phyloP scores from a whole-genome alignment of 345 rosid genomes.

The Rubroshorea leprosula region DNA sequence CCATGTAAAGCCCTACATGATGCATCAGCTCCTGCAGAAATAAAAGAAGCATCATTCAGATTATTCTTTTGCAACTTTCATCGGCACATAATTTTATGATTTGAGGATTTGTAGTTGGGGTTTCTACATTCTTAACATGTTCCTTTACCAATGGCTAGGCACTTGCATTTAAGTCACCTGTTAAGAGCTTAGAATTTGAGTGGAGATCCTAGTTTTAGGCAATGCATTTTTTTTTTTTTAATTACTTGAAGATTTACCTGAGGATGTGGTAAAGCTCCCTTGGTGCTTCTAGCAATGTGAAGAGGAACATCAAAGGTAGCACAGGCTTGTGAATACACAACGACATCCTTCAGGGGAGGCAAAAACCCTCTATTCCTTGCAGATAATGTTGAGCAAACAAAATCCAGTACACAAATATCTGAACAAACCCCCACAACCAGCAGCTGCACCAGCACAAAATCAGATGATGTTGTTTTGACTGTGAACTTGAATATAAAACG shows the following conservation, averaged over 20 bases:
- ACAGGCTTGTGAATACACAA: constrained; percentile 44
- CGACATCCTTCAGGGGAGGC: constrained; percentile 43
- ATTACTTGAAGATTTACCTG: no score
- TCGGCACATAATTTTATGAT: neutral
- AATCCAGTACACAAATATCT: constrained; percentile 60
- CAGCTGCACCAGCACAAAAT: constrained; percentile 29
- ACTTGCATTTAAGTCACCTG: no score
- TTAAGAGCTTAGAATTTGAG: no score
- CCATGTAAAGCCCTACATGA: constrained; percentile 53
- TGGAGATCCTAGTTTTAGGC: no score
- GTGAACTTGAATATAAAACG: neutral
- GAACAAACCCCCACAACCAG: constrained; percentile 58
- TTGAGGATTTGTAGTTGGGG: no score
- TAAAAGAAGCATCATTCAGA: neutral
- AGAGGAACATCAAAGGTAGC: constrained; percentile 55
- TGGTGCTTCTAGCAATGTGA: constrained; percentile 30
- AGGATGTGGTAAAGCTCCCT: constrained; percentile 45
- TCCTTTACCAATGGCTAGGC: no score
- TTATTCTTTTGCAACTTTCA: neutral
- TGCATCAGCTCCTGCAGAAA: constrained; percentile 44
- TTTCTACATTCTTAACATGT: neutral
- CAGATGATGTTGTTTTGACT: no score
- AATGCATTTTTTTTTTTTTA: no score
- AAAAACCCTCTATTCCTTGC: constrained; percentile 48
- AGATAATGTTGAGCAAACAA: constrained; percentile 46